Conservation (phyloP, 352 stramenopile species). For the Thraustotheca clavata region DNA sequence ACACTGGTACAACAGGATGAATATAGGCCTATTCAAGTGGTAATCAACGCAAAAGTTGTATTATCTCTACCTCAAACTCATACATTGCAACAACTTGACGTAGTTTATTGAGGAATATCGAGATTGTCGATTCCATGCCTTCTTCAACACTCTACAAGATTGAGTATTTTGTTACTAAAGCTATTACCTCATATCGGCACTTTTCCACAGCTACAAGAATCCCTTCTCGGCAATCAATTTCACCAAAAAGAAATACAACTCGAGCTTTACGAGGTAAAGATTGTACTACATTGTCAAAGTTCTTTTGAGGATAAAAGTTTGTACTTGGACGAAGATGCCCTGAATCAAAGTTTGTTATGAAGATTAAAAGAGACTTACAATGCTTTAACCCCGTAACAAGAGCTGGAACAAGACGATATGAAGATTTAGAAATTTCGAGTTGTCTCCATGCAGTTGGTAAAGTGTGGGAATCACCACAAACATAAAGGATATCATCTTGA, state of each 20-base stretch:
- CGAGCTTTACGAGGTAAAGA: slow-evolving; percentile 42
- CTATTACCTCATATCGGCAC: slow-evolving; percentile 69
- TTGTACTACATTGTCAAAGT: slow-evolving; percentile 72
- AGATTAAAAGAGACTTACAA: slow-evolving; percentile 29
- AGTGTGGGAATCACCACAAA: slow-evolving; percentile 91
- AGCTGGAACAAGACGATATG: slow-evolving; percentile 39
- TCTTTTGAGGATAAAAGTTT: slow-evolving; percentile 88
- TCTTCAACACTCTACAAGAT: slow-evolving; percentile 46
- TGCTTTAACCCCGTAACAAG: slow-evolving; percentile 91
- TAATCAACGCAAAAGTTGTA: neutral
- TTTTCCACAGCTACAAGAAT: slow-evolving; percentile 83
- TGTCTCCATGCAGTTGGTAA: slow-evolving; percentile 82
- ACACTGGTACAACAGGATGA: slow-evolving; percentile 83
- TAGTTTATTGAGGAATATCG: slow-evolving; percentile 72
- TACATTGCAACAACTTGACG: slow-evolving; percentile 40
- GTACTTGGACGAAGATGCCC: slow-evolving; percentile 79
- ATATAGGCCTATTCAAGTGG: slow-evolving; percentile 33
- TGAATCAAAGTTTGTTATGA: neutral
- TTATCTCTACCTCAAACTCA: slow-evolving; percentile 37
- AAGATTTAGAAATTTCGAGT: slow-evolving; percentile 25
- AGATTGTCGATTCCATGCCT: slow-evolving; percentile 67
- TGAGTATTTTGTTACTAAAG: neutral
- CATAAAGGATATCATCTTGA: slow-evolving; percentile 37
- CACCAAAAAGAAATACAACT: slow-evolving; percentile 90
- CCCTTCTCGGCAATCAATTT: slow-evolving; percentile 95